Evolutionary conservation across 495 filamentous ascomycete species (phyloP).

Genomic region (Astrothelium macrocarpum): DNA sequence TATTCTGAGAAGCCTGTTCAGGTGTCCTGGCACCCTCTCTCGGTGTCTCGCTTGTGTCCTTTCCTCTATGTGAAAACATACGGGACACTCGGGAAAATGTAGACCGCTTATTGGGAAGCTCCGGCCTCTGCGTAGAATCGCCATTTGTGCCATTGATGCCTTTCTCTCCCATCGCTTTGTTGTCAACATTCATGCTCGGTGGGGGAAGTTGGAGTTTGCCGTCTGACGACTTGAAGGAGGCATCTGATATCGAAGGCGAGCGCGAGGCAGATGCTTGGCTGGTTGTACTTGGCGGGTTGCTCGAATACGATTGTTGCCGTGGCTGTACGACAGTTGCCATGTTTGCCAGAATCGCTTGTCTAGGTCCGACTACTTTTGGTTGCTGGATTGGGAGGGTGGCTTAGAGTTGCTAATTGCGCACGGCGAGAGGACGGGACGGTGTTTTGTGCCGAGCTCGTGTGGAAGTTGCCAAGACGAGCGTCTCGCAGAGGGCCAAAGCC

Average conservation of each 20-base stretch:
- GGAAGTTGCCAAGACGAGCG: neutral
- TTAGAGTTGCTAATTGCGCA: neutral
- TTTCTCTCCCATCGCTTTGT: neutral
- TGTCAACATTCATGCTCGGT: neutral
- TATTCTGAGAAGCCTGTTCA: slow-evolving; percentile 8
- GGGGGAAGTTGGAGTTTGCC: neutral
- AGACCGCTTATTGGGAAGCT: neutral
- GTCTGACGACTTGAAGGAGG: neutral
- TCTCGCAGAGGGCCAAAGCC: neutral
- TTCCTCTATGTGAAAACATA: slow-evolving; percentile 29
- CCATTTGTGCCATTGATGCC: neutral
- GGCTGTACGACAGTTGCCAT: slow-evolving; percentile 1
- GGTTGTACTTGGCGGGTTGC: neutral
- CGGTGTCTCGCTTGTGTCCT: slow-evolving; percentile 19
- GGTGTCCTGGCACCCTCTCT: neutral
- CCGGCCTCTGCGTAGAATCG: neutral
- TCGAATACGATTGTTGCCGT: neutral
- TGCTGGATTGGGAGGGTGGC: neutral
- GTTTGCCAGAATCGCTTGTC: neutral
- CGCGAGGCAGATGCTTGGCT: neutral
- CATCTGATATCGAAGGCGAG: slow-evolving; percentile 4
- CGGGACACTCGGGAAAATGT: slow-evolving; percentile 13
- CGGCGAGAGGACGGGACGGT: neutral
- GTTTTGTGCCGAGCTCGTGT: neutral
- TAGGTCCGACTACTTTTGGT: neutral